Conservation (phyloP, 176 grass and related monocot genomes). For the Calamus simplicifolius region DNA sequence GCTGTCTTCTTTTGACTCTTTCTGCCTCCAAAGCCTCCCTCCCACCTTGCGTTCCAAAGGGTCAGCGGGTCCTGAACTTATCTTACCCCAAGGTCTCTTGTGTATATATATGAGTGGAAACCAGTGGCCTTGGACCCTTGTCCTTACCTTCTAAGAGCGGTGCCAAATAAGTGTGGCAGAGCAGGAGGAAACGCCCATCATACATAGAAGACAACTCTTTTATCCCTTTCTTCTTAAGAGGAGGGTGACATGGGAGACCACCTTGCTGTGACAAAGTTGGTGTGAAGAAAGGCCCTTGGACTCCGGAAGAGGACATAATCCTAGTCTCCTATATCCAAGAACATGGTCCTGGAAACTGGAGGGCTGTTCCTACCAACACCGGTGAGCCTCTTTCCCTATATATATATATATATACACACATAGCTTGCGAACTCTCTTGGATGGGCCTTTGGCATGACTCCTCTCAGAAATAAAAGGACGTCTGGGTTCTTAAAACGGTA, state of each 20-base stretch:
- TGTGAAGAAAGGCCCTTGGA: slow-evolving; percentile 87
- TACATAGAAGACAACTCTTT: too few species aligned
- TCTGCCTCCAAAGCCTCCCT: not conserved
- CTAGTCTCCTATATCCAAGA: slow-evolving; percentile 79
- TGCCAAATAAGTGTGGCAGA: too few species aligned
- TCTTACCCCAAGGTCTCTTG: not conserved
- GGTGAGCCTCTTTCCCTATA: slow-evolving; percentile 16
- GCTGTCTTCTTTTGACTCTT: slow-evolving; percentile 31
- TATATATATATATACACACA: too few species aligned
- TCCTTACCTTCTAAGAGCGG: not conserved
- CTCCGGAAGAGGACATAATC: slow-evolving; percentile 72
- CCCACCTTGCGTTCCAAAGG: not conserved
- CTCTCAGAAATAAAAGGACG: too few species aligned
- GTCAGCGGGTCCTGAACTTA: slow-evolving; percentile 20
- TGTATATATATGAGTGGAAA: slow-evolving; percentile 23
- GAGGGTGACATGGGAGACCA: slow-evolving; percentile 37
- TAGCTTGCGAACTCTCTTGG: too few species aligned
- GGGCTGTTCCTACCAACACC: slow-evolving; percentile 40
- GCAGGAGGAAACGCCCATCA: too few species aligned
- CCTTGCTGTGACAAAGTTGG: slow-evolving; percentile 56
- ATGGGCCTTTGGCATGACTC: too few species aligned
- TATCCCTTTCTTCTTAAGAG: not conserved
- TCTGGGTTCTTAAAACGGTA: too few species aligned
- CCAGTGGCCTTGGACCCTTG: not conserved
- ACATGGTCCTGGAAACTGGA: slow-evolving; percentile 72